phyloP scores from a whole-genome alignment of 176 grass and related monocot species.

The Elymus sibiricus region DNA sequence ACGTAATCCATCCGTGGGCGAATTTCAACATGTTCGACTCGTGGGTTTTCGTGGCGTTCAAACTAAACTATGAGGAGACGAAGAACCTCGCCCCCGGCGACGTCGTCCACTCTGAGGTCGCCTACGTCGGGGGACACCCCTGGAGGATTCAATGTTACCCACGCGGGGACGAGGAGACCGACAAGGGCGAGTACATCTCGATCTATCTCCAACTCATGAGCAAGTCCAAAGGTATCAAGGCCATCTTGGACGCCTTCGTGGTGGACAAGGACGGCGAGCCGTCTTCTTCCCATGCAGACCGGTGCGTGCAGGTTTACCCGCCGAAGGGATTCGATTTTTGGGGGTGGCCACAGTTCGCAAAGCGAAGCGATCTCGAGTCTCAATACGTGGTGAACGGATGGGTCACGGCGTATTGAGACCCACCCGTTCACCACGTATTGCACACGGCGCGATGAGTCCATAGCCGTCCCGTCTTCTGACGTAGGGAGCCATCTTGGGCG shows the following conservation, averaged over 20 bases:
- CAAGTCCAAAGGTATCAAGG: not conserved
- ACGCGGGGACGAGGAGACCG: fast-evolving
- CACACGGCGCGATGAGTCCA: not conserved
- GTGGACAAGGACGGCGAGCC: not conserved
- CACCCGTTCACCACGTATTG: no score
- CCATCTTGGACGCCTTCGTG: not conserved
- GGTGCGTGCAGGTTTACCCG: not conserved
- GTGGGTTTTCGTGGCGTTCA: not conserved
- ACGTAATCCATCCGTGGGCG: no score
- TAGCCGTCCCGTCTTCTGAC: not conserved
- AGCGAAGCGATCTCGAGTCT: not conserved
- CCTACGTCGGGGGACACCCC: not conserved
- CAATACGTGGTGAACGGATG: not conserved
- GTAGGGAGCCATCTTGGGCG: not conserved
- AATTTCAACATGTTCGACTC: not conserved
- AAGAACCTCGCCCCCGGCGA: not conserved
- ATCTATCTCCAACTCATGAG: not conserved
- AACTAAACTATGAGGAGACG: conserved; percentile 4
- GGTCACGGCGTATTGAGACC: no score
- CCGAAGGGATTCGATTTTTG: not conserved
- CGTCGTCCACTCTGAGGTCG: not conserved
- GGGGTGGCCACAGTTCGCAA: not conserved
- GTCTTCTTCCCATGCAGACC: not conserved
- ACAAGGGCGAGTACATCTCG: not conserved
- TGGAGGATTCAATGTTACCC: not conserved